These are phyloP conservation scores for Lenwebbia sp. DNA, from an alignment of 345 rosid genomes.

Conservation along the genomic window DNA sequence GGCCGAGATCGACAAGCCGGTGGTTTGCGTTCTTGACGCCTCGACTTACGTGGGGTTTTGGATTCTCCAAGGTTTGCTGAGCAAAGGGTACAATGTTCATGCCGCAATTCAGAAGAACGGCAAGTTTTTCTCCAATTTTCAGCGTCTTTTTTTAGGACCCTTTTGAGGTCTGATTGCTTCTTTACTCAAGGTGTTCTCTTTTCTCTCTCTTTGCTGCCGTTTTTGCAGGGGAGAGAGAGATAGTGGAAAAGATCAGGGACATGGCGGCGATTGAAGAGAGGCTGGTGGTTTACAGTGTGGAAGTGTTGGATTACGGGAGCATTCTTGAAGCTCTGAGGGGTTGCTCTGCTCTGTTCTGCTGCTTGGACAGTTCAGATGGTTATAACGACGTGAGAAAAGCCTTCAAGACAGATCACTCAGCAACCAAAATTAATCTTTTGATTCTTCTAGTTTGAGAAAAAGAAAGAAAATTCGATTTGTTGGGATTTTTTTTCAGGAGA, in stretches of 20 bases:
- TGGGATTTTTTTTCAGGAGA: constrained; percentile 22
- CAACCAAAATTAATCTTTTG: neutral
- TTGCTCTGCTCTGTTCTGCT: constrained; percentile 63
- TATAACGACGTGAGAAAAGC: constrained; percentile 38
- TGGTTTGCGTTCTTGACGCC: constrained; percentile 81
- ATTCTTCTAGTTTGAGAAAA: neutral
- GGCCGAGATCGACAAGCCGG: constrained; percentile 9
- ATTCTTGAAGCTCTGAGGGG: constrained; percentile 63
- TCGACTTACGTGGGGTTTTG: constrained; percentile 81
- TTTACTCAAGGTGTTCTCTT: neutral
- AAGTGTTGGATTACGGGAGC: constrained; percentile 69
- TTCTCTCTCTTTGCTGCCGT: neutral
- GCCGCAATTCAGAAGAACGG: constrained; percentile 67
- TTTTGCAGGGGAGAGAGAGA: constrained; percentile 41
- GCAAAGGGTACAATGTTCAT: constrained; percentile 69
- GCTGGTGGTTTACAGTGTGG: constrained; percentile 41
- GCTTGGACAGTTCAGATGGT: constrained; percentile 52
- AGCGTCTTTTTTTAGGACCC: neutral
- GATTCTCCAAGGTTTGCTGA: constrained; percentile 65
- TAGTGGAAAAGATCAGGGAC: constrained; percentile 48
- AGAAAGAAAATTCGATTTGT: neutral
- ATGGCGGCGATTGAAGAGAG: constrained; percentile 51
- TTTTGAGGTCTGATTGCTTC: neutral
- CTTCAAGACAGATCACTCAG: neutral
- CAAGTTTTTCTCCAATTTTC: neutral